Evolutionary conservation across 2,329 filamentous ascomycete species (phyloP), one percentile per base, ranked within the genome.

Genomic region (Orbilia blumenaviensis): DNA sequence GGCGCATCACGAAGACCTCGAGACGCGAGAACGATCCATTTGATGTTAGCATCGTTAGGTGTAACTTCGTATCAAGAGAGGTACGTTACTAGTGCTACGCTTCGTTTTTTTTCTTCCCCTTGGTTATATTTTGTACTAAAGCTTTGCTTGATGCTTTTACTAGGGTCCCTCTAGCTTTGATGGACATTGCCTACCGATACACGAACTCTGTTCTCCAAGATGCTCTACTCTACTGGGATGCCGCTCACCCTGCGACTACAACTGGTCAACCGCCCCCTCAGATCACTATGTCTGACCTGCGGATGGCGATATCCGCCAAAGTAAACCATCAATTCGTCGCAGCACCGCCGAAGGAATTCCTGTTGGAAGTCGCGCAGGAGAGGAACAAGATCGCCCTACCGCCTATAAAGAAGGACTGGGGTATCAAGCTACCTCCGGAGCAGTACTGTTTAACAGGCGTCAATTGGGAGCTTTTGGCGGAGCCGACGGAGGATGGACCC

Each of bases 101-200:
- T n/a, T n/a, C n/a, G n/a, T n/a, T n/a, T n/a, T n/a, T n/a, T n/a
- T n/a, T 32, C 44, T 29, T 1, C 12, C 18, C 41, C 7, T 27
- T 38, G 23, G 10, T 14, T 7, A 4, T n/a, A 5, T 25, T 2
- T n/a, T n/a, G n/a, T 8, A 9, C 38, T 27, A 5, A 34, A 23
- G 14, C 18, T 2, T 21, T 42, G n/a, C 56, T 66, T n/a, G n/a
- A 48, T 29, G 14, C 34, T 32, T n/a, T 25, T 50, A 25, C 23
- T 32, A 75, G 73, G 42, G 92, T 95, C 0, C 92, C 92, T 0
- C 87, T 94, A 0, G 89, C 94, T 72, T 89, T 95, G 56, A 89
- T 95, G 82, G 92, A 95, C 84, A 94, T 94, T 81, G 91, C 92
- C 56, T 95, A 95, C 86, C 89, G 92, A 66, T 87, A 87, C 80